Percentiles rank a stretch among this genome's conserved stretches.
These are phyloP conservation scores for Colletotrichum sp. DNA, from an alignment of 2,329 filamentous ascomycete genomes.

Conservation along the genomic window DNA sequence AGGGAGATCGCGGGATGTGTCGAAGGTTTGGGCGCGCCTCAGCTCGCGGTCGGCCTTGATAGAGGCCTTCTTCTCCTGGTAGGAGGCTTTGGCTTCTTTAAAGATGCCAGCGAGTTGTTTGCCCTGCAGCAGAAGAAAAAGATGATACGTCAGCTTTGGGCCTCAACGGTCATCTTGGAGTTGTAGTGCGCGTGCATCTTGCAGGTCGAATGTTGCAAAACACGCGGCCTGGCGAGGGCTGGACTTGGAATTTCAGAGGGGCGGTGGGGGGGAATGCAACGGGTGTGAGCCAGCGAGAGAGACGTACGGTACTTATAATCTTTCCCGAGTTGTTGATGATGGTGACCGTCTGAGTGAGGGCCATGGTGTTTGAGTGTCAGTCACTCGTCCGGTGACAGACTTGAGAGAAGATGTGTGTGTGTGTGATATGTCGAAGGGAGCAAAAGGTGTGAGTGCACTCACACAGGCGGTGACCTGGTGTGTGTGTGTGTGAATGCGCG, in stretches of 20 bases:
- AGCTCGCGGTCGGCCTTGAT: slow-evolving; percentile 69
- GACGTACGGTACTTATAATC: slow-evolving; percentile 82
- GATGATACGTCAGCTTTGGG: slow-evolving; percentile 16
- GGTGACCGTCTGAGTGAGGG: slow-evolving; percentile 75
- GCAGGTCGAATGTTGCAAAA: neutral
- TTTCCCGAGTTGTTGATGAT: slow-evolving; percentile 92
- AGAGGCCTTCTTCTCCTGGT: slow-evolving; percentile 85
- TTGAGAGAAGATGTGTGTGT: neutral
- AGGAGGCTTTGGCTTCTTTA: slow-evolving; percentile 88
- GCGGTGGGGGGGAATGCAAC: slow-evolving; percentile 11
- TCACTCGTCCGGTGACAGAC: neutral
- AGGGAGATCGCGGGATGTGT: slow-evolving; percentile 34
- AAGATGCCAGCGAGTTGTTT: slow-evolving; percentile 91
- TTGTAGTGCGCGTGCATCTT: slow-evolving; percentile 5
- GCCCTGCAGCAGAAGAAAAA: slow-evolving; percentile 58
- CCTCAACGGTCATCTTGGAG: neutral
- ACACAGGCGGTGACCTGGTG: slow-evolving; percentile 15
- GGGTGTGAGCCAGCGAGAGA: neutral
- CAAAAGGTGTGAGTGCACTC: neutral
- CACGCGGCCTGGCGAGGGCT: neutral
- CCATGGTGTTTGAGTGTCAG: slow-evolving; percentile 33
- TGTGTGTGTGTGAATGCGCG: neutral
- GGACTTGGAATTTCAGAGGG: slow-evolving; percentile 9
- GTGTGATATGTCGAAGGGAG: neutral
- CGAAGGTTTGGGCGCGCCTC: slow-evolving; percentile 67